These are phyloP conservation scores for Linum tenue DNA, from an alignment of 345 rosid genomes.

Conservation along the genomic window DNA sequence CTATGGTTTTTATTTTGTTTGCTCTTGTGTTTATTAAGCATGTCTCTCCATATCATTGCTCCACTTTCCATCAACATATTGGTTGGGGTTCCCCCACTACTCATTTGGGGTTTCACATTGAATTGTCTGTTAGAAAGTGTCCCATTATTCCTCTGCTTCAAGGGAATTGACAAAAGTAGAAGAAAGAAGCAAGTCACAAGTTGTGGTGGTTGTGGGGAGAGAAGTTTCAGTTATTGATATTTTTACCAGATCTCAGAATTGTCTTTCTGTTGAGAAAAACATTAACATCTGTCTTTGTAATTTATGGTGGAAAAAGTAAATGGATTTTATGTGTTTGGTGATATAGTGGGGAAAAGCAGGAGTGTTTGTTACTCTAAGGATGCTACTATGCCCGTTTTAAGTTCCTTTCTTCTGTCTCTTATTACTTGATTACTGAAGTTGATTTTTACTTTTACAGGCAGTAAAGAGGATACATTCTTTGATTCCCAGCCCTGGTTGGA, in stretches of 20 bases:
- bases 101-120: not conserved
- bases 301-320: not conserved
- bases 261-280: too few species aligned
- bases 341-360: not conserved
- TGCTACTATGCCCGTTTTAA: not conserved
- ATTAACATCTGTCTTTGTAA: not conserved
- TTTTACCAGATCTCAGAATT: too few species aligned
- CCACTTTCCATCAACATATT: not conserved
- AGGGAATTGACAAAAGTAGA: not conserved
- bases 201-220: not conserved
- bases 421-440: not conserved
- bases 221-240: not conserved
- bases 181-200: not conserved
- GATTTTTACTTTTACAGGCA: constrained; percentile 36
- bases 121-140: not conserved
- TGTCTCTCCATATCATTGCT: not conserved
- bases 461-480: constrained; percentile 74
- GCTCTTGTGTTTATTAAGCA: not conserved
- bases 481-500: constrained; percentile 74
- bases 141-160: not conserved
- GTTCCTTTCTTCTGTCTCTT: not conserved
- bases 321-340: not conserved
- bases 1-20: too few species aligned
- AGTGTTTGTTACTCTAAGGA: not conserved
- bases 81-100: not conserved